Evolutionary conservation across 2,329 filamentous ascomycete species (phyloP).

Genomic region (Pseudocercospora crystallina): DNA sequence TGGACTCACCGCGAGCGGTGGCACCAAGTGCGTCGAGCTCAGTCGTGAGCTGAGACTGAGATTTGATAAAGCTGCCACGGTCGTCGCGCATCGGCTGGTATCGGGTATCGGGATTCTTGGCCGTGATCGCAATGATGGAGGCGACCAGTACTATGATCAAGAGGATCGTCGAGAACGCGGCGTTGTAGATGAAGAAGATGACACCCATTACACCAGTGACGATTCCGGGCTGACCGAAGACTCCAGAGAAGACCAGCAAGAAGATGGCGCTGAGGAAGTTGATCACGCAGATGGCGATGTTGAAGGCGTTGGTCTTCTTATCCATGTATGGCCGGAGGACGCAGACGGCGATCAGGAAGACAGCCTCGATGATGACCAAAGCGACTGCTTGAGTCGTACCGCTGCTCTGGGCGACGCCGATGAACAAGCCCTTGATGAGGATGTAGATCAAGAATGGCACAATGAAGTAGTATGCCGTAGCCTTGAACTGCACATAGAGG

Average conservation of each 20-base stretch:
- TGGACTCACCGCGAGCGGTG: conserved; percentile 77
- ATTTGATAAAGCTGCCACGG: conserved; percentile 96
- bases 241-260: conserved; percentile 80
- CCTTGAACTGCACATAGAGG: conserved; percentile 94
- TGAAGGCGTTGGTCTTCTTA: conserved; percentile 96
- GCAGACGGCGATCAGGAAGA: conserved; percentile 71
- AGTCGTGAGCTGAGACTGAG: conserved; percentile 80
- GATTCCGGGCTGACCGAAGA: conserved; percentile 79
- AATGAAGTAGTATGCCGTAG: conserved; percentile 93
- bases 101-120: conserved; percentile 90
- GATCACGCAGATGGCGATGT: conserved; percentile 84
- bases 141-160: conserved; percentile 79
- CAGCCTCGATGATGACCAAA: conserved; percentile 78
- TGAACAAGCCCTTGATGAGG: conserved; percentile 84
- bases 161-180: conserved; percentile 76
- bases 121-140: conserved; percentile 76
- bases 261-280: conserved; percentile 92
- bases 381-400: conserved; percentile 76
- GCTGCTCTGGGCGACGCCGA: conserved; percentile 73
- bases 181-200: conserved; percentile 84
- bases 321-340: conserved; percentile 96
- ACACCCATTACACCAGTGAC: conserved; percentile 88
- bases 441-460: conserved; percentile 75
- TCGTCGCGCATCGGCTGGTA: conserved; percentile 98
- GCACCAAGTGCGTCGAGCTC: conserved; percentile 88